Percentiles rank a stretch among this genome's conserved stretches.
Conservation (phyloP, 495 filamentous ascomycete genomes). For the Penicillium steckii region DNA sequence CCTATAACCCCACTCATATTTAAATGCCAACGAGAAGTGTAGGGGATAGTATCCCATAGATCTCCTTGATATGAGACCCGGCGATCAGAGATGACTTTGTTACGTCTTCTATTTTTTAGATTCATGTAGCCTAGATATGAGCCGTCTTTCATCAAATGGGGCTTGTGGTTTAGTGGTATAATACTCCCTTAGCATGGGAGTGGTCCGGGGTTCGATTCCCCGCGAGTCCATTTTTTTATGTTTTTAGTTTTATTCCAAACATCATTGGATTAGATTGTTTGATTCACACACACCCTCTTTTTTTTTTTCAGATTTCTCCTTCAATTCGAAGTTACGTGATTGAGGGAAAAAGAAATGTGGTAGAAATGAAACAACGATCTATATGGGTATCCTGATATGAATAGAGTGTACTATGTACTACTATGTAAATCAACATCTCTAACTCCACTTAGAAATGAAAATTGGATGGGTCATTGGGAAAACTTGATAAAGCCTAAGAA, state of each 20-base stretch:
- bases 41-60: too few relatives aligned
- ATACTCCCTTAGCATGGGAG: conserved; percentile 49
- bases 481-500: conserved; percentile 23
- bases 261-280: too few relatives aligned
- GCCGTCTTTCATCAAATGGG: conserved; percentile 6
- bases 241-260: neutral
- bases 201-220: conserved; percentile 60
- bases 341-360: too few relatives aligned
- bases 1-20: too few relatives aligned
- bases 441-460: conserved; percentile 13
- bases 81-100: neutral
- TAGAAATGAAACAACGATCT: too few relatives aligned
- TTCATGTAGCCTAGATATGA: neutral
- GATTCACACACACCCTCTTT: too few relatives aligned
- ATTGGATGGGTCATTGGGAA: conserved; percentile 23
- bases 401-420: too few relatives aligned
- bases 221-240: conserved; percentile 38
- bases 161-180: conserved; percentile 49
- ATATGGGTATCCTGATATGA: neutral
- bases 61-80: too few relatives aligned
- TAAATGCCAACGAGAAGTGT: too few relatives aligned
- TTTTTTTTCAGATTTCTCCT: too few relatives aligned
- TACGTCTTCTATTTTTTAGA: neutral
- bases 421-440: neutral
- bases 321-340: too few relatives aligned